Conservation (phyloP, 1,284 basidiomycete genomes). For the Flammula alnicola region DNA sequence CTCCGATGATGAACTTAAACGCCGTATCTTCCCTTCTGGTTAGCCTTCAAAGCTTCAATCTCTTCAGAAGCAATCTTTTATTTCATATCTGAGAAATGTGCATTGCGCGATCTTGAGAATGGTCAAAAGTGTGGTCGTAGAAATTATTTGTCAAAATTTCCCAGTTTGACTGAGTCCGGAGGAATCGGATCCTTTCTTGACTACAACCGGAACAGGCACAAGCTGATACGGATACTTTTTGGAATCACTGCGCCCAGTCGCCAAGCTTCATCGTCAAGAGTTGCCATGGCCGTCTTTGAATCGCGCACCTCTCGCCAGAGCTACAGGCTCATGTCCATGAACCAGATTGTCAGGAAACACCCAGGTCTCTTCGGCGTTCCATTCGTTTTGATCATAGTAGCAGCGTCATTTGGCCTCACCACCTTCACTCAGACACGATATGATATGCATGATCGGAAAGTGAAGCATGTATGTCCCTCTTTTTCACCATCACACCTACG, state of each 20-base stretch:
- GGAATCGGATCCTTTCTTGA: not conserved
- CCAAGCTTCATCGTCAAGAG: too few relatives aligned
- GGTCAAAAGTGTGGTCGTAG: too few relatives aligned
- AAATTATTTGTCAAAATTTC: too few relatives aligned
- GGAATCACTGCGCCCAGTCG: too few relatives aligned
- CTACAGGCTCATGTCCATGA: constrained; percentile 47
- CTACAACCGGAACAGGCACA: not conserved
- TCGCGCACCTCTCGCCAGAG: constrained; percentile 44
- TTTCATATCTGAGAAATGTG: too few relatives aligned
- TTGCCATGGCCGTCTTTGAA: constrained; percentile 62
- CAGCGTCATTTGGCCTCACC: constrained; percentile 84
- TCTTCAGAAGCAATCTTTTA: too few relatives aligned
- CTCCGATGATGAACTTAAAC: too few relatives aligned
- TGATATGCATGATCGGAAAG: constrained; percentile 84
- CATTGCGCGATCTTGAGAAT: too few relatives aligned
- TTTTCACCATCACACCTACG: not conserved
- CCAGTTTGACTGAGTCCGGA: not conserved
- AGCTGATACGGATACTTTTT: too few relatives aligned
- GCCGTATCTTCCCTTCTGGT: too few relatives aligned
- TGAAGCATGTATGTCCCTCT: constrained; percentile 62
- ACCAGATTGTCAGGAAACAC: constrained; percentile 54
- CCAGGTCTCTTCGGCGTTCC: constrained; percentile 85
- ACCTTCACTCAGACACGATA: constrained; percentile 91
- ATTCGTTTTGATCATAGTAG: constrained; percentile 86
- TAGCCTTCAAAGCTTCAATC: too few relatives aligned